Base-by-base conservation (phyloP, 371 early-diverging fungal species). In the Mortierella sp. region DNA sequence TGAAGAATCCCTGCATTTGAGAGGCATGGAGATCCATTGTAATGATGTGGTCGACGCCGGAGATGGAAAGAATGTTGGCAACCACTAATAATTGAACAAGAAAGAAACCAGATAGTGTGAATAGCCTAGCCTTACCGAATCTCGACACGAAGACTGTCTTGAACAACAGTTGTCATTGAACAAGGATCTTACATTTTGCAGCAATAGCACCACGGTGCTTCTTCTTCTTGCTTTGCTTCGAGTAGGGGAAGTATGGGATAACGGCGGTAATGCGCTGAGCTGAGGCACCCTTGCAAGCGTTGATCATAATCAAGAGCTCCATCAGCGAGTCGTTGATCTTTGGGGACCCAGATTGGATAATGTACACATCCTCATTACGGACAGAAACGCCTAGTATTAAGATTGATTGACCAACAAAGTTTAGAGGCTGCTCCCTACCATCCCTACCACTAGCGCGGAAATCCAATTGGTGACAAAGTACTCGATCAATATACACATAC, bases 1-100 rank as follows among this genome's bases (percentile, higher is more conserved):
- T 93, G 86, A 98, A 99, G 85, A 98, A 99, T 26, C 99, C 99
- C 77, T 97, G 97, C 89, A 97, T 96, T 87, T 97, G 97, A 30
- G 93, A 92, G 32, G 96, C 94, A 72, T 96, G 96, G 51, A 96
- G 85, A 84, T 98, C 98, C 94, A 98, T 94, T 18, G 99, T 98
- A 83, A 98, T 97, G 66, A 98, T 91, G 85, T 98, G 99, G 87
- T 98, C 96, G 14, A 96, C 97, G 45, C 99, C 99, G 20, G 98
- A 94, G 60, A 97, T 96, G 3, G 91, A 89, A 64, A 98, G 90
- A 96, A 98, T 97, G 78, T 95, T 96, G 57, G 98, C 97, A 45
- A 98, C 92, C 78, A 98, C 94, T 95, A 80, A 12, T n/a, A 49
- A 57, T 32, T 49, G 28, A 24, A 28, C 30, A 49, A 28, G 26